Conservation (phyloP, 108 stramenopile species). For the Cyclotella kingstonii region DNA sequence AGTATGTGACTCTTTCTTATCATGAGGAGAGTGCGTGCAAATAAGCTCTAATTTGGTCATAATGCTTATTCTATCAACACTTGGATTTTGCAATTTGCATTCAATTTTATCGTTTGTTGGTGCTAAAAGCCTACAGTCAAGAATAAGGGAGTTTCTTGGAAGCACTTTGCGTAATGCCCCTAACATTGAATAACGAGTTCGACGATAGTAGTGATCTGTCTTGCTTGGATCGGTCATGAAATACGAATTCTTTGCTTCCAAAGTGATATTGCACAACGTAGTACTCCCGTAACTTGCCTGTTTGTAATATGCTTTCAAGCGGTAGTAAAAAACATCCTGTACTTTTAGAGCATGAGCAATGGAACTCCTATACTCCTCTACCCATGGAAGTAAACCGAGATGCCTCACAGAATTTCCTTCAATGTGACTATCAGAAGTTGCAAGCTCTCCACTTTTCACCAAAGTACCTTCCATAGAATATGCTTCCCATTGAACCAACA, state of each 20-base stretch:
- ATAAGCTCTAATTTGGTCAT: constrained; percentile 26
- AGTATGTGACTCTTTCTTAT: constrained; percentile 7
- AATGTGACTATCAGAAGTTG: neutral
- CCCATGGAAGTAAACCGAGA: constrained; percentile 23
- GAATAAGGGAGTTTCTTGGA: constrained; percentile 11
- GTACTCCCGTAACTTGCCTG: neutral
- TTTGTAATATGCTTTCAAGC: constrained; percentile 8
- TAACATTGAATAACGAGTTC: constrained; percentile 23
- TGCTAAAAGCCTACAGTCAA: neutral
- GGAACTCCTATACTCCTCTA: neutral
- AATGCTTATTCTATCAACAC: constrained; percentile 9
- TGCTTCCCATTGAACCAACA: constrained; percentile 15
- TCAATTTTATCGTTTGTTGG: neutral
- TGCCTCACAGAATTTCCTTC: constrained; percentile 18
- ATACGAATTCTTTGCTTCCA: constrained; percentile 14
- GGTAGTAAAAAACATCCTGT: constrained; percentile 22
- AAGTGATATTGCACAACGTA: neutral
- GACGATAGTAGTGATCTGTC: neutral
- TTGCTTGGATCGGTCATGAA: constrained; percentile 20
- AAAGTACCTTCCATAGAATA: constrained; percentile 23
- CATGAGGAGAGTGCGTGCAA: neutral
- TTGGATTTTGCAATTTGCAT: constrained; percentile 11
- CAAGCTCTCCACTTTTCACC: constrained; percentile 6
- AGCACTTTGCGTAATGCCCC: constrained; percentile 17
- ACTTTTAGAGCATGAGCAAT: neutral